phyloP scores from a whole-genome alignment of 768 basidiomycete genomes.

The Kwoniella pini region DNA sequence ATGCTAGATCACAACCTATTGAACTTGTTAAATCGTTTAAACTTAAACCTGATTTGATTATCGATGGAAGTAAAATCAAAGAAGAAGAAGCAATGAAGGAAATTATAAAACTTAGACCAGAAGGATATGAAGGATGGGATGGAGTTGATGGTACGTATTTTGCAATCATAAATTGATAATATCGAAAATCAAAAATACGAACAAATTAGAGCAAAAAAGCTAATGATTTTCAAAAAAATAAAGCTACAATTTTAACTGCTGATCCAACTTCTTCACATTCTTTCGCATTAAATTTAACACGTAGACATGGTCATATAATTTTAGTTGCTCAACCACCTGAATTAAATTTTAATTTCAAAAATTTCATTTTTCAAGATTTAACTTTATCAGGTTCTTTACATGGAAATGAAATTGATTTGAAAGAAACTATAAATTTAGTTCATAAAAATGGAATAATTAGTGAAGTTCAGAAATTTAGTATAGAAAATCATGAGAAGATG shows the following conservation, averaged over 20 bases:
- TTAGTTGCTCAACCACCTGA: conserved; percentile 23
- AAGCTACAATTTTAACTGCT: conserved; percentile 23
- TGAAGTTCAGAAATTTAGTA: conserved; percentile 9
- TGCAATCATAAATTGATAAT: too few relatives aligned
- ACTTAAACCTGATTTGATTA: conserved; percentile 18
- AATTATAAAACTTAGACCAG: conserved; percentile 21
- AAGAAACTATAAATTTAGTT: conserved; percentile 18
- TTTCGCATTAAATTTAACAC: conserved; percentile 14
- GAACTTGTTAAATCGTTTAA: conserved; percentile 7
- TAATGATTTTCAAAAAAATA: background rate
- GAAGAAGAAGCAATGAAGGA: conserved; percentile 17
- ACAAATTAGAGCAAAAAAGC: background rate
- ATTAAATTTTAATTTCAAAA: conserved; percentile 10
- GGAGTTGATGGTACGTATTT: conserved; percentile 30
- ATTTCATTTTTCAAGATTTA: conserved; percentile 28
- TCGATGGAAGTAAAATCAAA: conserved; percentile 18
- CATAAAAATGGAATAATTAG: conserved; percentile 18
- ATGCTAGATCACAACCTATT: conserved; percentile 26
- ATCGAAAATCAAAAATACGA: background rate
- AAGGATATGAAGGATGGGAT: conserved; percentile 24
- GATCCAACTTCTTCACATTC: conserved; percentile 20
- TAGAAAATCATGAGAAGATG: conserved; percentile 28
- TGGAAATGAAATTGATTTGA: conserved; percentile 21
- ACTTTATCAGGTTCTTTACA: conserved; percentile 21
- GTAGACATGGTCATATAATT: conserved; percentile 27